Evolutionary conservation across 306 rosid species (phyloP), one percentile per base, ranked within the genome.

Genomic region (Pterocarpus santalinus): DNA sequence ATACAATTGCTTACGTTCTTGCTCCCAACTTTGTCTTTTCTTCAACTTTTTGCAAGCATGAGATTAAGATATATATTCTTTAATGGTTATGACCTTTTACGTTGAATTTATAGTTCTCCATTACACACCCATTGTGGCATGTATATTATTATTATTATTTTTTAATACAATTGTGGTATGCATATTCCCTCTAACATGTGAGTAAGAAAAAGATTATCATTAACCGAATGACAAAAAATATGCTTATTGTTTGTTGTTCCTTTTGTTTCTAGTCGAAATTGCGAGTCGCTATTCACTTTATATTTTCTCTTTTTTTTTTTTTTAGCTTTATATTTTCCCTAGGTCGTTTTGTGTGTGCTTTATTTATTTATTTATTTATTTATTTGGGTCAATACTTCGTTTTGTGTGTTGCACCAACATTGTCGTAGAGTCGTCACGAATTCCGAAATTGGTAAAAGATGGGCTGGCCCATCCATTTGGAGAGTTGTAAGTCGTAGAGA

Each of bases 11-110:
- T 5, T 22, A 22, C 53, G 16, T 77, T 52, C 7, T 11, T n/a
- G 72, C 57, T 66, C 7, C 56, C 66, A 8, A 38, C 33, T 65
- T 52, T 65, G 52, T 49, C 51, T 5, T 15, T 38, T 63, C 63
- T 55, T 1, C 14, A 1, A 65, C 53, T 36, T 65, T 51, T 64
- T 6, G 53, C 55, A 73, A 76, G 12, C 55, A 65, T 7, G 14
- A 65, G 46, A 57, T 73, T 56, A 15, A 8, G 30, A 34, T 16
- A 65, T 65, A 35, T 52, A 22, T 22, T 77, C 73, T 64, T 14
- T 38, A 4, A 64, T 64, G 65, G 51, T 34, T 1, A 17, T 17
- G 8, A 35, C 28, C 16, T 64, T 77, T 3, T n/a, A 16, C 7
- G 63, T n/a, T 52, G 11, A 13, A 33, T 1, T 39, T 39, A 5